Conservation (phyloP, 2,329 filamentous ascomycete species). For the Tolypocladium capitatum region DNA sequence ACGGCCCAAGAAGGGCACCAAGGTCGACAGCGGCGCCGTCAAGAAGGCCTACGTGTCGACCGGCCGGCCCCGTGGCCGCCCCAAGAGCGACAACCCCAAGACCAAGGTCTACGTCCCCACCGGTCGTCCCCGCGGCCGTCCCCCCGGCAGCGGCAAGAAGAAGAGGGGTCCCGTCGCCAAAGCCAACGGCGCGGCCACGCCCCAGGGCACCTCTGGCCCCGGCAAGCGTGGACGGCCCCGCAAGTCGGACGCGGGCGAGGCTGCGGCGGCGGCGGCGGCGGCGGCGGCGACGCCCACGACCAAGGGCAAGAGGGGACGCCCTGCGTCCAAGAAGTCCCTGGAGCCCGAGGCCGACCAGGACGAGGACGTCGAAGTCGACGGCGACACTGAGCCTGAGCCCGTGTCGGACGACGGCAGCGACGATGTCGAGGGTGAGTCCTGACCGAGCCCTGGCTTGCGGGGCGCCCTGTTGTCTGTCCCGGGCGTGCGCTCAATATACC, state of each 20-base stretch:
- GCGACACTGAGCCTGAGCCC: slow-evolving; percentile 8
- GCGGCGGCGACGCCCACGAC: slow-evolving; percentile 7
- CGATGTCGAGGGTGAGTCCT: slow-evolving; percentile 1
- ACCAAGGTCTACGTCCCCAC: slow-evolving; percentile 20
- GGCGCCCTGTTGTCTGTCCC: background rate
- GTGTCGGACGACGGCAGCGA: background rate
- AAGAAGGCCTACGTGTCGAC: slow-evolving; percentile 22
- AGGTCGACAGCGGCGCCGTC: slow-evolving; percentile 25
- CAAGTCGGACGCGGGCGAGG: slow-evolving; percentile 9
- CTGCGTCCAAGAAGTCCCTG: background rate
- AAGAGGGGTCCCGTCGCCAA: background rate
- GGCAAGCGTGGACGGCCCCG: slow-evolving; percentile 18
- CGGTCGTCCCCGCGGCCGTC: slow-evolving; percentile 34
- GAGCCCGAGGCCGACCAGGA: slow-evolving; percentile 13
- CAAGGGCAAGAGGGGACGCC: slow-evolving; percentile 1
- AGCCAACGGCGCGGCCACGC: background rate
- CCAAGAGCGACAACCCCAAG: slow-evolving; percentile 21
- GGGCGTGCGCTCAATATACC: background rate
- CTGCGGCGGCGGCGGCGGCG: too few species aligned
- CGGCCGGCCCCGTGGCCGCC: slow-evolving; percentile 30
- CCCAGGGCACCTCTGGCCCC: slow-evolving; percentile 4
- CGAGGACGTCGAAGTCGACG: slow-evolving; percentile 6
- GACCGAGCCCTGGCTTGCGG: background rate
- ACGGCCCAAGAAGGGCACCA: slow-evolving; percentile 11
- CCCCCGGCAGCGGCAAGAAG: slow-evolving; percentile 26